Conservation (phyloP, 2,329 filamentous ascomycete genomes). For the Stagonosporopsis vannaccii region DNA sequence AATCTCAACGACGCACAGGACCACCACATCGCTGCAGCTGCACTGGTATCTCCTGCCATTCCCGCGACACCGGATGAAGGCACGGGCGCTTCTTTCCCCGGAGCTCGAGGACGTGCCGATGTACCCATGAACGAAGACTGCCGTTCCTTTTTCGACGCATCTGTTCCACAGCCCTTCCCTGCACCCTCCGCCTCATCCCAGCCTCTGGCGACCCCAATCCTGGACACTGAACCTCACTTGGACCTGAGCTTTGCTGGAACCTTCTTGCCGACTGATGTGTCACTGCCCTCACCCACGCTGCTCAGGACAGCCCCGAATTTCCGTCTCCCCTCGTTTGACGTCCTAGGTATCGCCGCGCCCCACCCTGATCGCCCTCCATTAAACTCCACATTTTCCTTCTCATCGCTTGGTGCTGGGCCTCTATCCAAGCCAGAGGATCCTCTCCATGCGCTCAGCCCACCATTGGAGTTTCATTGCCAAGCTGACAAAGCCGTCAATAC, state of each 20-base stretch:
- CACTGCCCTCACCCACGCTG: conserved; percentile 42
- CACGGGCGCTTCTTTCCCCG: conserved; percentile 24
- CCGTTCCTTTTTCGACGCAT: conserved; percentile 38
- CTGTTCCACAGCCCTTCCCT: conserved; percentile 40
- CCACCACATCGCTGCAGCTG: conserved; percentile 22
- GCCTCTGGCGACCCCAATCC: conserved; percentile 34
- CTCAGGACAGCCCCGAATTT: conserved; percentile 49
- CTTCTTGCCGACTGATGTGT: conserved; percentile 38
- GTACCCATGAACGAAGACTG: conserved; percentile 23
- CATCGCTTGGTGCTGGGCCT: conserved; percentile 46
- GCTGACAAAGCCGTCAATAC: conserved; percentile 28
- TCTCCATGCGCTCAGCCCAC: conserved; percentile 50
- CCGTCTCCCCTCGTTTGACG: conserved; percentile 62
- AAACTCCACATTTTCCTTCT: conserved; percentile 36
- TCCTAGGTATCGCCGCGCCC: conserved; percentile 58
- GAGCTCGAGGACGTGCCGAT: conserved; percentile 17
- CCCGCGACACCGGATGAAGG: conserved; percentile 34
- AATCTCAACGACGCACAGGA: conserved; percentile 11
- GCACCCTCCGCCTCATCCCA: conserved; percentile 32
- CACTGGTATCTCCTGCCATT: conserved; percentile 23
- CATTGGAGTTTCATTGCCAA: conserved; percentile 28
- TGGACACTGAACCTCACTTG: conserved; percentile 37
- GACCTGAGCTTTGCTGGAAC: conserved; percentile 35
- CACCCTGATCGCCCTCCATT: conserved; percentile 52
- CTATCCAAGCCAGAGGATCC: conserved; percentile 51